Evolutionary conservation across 192 early-diverging fungal genomes (phyloP).

Genomic region (Podila verticillata): DNA sequence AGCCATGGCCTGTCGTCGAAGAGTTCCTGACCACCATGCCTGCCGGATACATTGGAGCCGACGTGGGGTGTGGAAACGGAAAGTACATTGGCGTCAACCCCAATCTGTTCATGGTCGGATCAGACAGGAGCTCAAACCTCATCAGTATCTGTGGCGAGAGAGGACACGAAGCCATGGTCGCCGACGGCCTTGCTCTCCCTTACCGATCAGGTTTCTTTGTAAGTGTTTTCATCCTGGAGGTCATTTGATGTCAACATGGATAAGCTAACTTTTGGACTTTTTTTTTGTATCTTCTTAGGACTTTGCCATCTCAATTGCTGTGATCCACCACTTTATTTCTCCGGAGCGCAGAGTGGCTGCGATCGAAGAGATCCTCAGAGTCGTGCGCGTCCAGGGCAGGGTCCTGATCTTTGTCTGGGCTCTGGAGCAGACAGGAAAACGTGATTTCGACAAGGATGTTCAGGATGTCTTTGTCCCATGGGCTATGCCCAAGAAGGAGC

Average conservation of each 20-base stretch:
- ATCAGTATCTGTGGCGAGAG: constrained; percentile 78
- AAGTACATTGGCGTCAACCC: constrained; percentile 94
- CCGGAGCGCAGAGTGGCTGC: constrained; percentile 77
- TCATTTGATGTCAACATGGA: neutral
- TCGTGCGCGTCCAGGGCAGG: constrained; percentile 74
- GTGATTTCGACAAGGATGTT: constrained; percentile 77
- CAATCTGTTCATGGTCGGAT: constrained; percentile 84
- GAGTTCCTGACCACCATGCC: constrained; percentile 72
- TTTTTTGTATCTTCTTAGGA: constrained; percentile 64
- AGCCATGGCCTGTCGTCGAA: constrained; percentile 97
- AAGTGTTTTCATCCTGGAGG: constrained; percentile 30
- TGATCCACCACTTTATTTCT: constrained; percentile 93
- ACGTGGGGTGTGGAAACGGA: constrained; percentile 98
- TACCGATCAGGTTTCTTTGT: constrained; percentile 79
- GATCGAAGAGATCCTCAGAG: constrained; percentile 80
- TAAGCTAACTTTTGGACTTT: neutral
- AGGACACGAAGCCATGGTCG: constrained; percentile 83
- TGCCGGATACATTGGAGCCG: constrained; percentile 84
- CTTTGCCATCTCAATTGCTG: constrained; percentile 95
- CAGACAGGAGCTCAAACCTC: constrained; percentile 84
- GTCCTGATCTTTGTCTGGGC: constrained; percentile 97
- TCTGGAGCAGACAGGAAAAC: constrained; percentile 84
- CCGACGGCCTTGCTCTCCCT: constrained; percentile 82
- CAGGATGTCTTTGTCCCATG: constrained; percentile 98
- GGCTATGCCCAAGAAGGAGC: constrained; percentile 70